Base-by-base conservation (phyloP, 2,329 filamentous ascomycete genomes). In the Fusarium ambrosium region DNA sequence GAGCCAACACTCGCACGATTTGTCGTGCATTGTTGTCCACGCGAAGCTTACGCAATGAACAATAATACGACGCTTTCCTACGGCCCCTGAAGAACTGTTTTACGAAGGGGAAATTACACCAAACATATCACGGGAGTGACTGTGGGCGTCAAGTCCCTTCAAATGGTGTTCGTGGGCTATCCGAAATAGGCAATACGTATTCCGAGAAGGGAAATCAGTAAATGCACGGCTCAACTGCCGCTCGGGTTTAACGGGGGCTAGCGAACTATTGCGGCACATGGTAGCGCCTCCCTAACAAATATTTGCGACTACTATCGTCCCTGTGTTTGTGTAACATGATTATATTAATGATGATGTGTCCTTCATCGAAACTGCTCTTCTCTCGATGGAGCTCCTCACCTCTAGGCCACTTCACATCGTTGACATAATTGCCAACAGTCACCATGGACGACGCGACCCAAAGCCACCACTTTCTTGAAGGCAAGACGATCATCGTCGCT, bases 401-500 rank as follows among this genome's bases (percentile, higher is more conserved):
- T 29, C 4, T 2, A 4, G 11, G 11, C 13, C 51, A 41, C 20
- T 18, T 34, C 22, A 13, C 18, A 11, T 45, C 16, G 11, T n/a
- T n/a, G 34, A 34, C 11, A 27, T 24, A 60, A 37, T 14, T 29
- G 6, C n/a, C 13, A 64, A 53, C 16, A 34, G 37, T 24, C 14
- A 56, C 18, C 55, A 63, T 78, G 77, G 73, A 67, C 18, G 13
- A 70, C 18, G 14, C 22, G 14, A 34, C 51, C 27, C 32, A 59
- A 18, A 32, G 16, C 27, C 77, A 76, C n/a, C 81, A 79, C 60
- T 80, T 82, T 59, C 80, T 86, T 18, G 76, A 81, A 6, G 81
- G 82, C 16, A 86, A 86, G 74, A 83, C 80, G 39, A 85, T 87
- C 62, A 79, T 86, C 24, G 77, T 88, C 10, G 80, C 83, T 5